These are phyloP conservation scores for Mucor indicus DNA, from an alignment of 371 early-diverging fungal genomes.

Conservation along the genomic window DNA sequence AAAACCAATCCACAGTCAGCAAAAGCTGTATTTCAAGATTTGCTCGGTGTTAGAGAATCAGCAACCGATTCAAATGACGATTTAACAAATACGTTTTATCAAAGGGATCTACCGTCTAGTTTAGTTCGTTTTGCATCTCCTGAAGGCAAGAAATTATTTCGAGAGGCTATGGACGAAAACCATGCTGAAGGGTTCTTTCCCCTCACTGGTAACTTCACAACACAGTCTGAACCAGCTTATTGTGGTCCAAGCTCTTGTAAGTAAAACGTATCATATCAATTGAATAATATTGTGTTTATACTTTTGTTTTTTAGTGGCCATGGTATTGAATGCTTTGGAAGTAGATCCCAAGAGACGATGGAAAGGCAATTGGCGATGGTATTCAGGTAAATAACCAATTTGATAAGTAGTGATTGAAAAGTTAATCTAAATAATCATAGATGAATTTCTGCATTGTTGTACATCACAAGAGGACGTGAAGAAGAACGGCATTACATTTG, in stretches of 20 bases:
- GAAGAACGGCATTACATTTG: slow-evolving; percentile 83
- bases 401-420: background rate
- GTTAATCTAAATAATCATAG: slow-evolving; percentile 26
- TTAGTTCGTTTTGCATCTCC: slow-evolving; percentile 78
- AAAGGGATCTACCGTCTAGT: slow-evolving; percentile 70
- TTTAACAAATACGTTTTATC: slow-evolving; percentile 68
- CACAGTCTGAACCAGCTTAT: slow-evolving; percentile 86
- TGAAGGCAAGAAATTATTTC: slow-evolving; percentile 76
- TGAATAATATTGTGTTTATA: slow-evolving; percentile 4
- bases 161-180: slow-evolving; percentile 70
- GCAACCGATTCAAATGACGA: slow-evolving; percentile 22
- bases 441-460: slow-evolving; percentile 86
- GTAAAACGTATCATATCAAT: too few relatives aligned
- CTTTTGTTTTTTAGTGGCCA: slow-evolving; percentile 55
- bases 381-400: slow-evolving; percentile 27
- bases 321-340: slow-evolving; percentile 90
- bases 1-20: background rate
- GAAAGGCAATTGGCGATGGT: slow-evolving; percentile 95
- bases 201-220: slow-evolving; percentile 85
- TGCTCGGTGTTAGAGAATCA: slow-evolving; percentile 15
- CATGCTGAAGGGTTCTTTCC: slow-evolving; percentile 88
- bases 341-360: slow-evolving; percentile 85
- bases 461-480: slow-evolving; percentile 75
- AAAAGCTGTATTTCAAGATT: slow-evolving; percentile 19
- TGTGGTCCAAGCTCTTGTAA: slow-evolving; percentile 57